A percentile compares a stretch with the other conserved stretches of the same genome.
These are phyloP conservation scores for Basidiobolus meristosporus DNA, from an alignment of 371 early-diverging fungal genomes.

Conservation along the genomic window DNA sequence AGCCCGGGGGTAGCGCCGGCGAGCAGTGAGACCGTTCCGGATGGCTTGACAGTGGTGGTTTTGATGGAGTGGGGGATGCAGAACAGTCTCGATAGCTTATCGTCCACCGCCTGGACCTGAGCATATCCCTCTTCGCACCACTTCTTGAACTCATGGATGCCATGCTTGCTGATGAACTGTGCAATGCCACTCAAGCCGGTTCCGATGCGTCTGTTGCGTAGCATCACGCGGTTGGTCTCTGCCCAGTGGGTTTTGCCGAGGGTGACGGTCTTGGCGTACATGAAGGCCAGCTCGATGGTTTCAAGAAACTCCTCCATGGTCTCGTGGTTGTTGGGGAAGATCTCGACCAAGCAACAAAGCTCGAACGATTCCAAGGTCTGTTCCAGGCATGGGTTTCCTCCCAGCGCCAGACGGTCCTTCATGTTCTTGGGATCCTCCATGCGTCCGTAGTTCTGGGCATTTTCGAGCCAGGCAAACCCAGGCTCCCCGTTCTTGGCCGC, in stretches of 20 bases:
- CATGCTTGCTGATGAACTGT: conserved; percentile 11
- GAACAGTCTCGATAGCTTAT: conserved; percentile 8
- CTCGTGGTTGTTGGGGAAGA: conserved; percentile 11
- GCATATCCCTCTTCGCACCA: conserved; percentile 14
- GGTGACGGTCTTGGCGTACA: conserved; percentile 18
- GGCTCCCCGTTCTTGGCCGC: conserved; percentile 14
- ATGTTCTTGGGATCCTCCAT: conserved; percentile 9
- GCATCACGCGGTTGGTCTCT: conserved; percentile 13
- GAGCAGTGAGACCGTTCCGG: conserved; percentile 12
- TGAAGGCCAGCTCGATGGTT: conserved; percentile 11
- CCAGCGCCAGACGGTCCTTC: conserved; percentile 9
- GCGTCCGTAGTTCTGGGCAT: conserved; percentile 11
- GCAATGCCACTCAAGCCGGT: conserved; percentile 13
- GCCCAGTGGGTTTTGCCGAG: conserved; percentile 15
- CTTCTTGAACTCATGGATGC: conserved; percentile 4
- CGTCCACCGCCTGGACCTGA: conserved; percentile 6
- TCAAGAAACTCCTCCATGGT: conserved; percentile 11
- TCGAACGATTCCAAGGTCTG: conserved; percentile 16
- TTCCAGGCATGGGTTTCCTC: conserved; percentile 19
- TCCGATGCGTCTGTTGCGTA: conserved; percentile 16
- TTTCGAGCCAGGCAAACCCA: conserved; percentile 16
- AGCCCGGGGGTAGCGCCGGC: conserved; percentile 18
- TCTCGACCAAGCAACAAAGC: conserved; percentile 15
- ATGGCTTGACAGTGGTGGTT: conserved; percentile 14
- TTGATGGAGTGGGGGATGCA: conserved; percentile 14